Evolutionary conservation across 352 stramenopile species (phyloP).

Genomic region (Phytophthora pisi): DNA sequence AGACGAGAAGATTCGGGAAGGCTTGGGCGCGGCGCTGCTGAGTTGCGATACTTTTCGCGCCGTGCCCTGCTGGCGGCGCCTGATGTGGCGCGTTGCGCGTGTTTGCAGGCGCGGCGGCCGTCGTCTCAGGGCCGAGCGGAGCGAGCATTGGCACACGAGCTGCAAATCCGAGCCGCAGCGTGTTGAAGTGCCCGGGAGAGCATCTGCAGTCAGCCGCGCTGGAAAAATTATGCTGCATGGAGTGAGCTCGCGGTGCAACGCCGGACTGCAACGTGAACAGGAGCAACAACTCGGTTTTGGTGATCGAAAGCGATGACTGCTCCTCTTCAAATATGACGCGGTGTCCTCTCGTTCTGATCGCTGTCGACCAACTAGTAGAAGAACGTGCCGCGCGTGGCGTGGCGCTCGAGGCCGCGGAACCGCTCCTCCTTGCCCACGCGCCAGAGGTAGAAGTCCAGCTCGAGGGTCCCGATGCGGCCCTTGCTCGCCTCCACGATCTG

Average conservation of each 20-base stretch:
- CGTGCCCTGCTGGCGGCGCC: conserved; percentile 9
- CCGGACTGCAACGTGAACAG: neutral
- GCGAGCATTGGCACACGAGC: neutral
- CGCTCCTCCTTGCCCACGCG: conserved; percentile 75
- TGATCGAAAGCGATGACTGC: conserved; percentile 4
- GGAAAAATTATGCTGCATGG: conserved; percentile 27
- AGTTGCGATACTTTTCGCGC: conserved; percentile 31
- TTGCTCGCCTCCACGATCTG: conserved; percentile 65
- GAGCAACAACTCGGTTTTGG: neutral
- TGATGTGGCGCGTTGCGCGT: neutral
- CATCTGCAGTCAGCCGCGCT: conserved; percentile 23
- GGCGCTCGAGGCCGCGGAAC: conserved; percentile 71
- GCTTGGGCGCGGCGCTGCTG: conserved; percentile 6
- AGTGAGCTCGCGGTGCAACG: conserved; percentile 7
- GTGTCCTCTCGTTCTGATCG: neutral
- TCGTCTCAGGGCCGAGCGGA: conserved; percentile 2
- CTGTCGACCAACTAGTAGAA: conserved; percentile 53
- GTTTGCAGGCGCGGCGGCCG: conserved; percentile 1
- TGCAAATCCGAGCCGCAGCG: conserved; percentile 21
- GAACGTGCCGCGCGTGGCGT: conserved; percentile 73
- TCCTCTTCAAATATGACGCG: conserved; percentile 1
- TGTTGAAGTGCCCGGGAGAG: conserved; percentile 32
- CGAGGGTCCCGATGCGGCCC: conserved; percentile 46
- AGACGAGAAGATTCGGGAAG: conserved; percentile 24
- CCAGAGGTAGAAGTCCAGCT: conserved; percentile 79